Evolutionary conservation across 192 early-diverging fungal genomes (phyloP), one percentile per base, ranked within the genome.

Genomic region (Backusella liffmaniae): DNA sequence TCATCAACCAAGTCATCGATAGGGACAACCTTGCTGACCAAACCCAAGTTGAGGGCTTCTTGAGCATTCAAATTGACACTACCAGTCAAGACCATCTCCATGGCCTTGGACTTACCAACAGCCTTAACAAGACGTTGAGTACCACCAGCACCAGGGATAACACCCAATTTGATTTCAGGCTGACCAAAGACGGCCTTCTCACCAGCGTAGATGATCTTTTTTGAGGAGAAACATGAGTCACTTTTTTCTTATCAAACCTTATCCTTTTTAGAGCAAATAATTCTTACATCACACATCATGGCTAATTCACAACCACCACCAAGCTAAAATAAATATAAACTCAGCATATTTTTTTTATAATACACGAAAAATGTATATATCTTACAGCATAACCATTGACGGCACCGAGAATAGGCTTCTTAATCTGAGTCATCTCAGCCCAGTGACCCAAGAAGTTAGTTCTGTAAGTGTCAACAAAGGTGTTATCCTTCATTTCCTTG

Each of bases 281-380:
- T 70, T 84, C 86, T 80, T 79, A 83, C 82, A 75, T 83, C 94
- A 84, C 94, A 95, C 95, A 97, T 98, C 98, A 99, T 99, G 76
- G 98, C 97, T 81, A 99, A 91, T 84, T 99, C 98, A 82, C 98
- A 99, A 72, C 98, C 98, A 77, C 98, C 98, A 67, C 98, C 98
- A 30, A 99, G 91, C 90, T 93, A 72, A 29, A 66, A 70, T 67
- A 71, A 69, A 79, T 49, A 75, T 39, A 37, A 66, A 49, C 67
- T 32, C 41, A 66, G n/a, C 76, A 16, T 29, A 13, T 70, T 70
- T 70, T 74, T 74, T 59, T 37, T 44, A 42, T 62, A 4, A 65
- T 46, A 30, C 18, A 16, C 16, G 39, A 56, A 51, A 42, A 79
- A 39, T 23, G 67, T 42, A 73, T 23, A 72, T 44, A 1, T 83